These are phyloP conservation scores for Phytophthora parvispora DNA, from an alignment of 352 stramenopile species.

Conservation along the genomic window DNA sequence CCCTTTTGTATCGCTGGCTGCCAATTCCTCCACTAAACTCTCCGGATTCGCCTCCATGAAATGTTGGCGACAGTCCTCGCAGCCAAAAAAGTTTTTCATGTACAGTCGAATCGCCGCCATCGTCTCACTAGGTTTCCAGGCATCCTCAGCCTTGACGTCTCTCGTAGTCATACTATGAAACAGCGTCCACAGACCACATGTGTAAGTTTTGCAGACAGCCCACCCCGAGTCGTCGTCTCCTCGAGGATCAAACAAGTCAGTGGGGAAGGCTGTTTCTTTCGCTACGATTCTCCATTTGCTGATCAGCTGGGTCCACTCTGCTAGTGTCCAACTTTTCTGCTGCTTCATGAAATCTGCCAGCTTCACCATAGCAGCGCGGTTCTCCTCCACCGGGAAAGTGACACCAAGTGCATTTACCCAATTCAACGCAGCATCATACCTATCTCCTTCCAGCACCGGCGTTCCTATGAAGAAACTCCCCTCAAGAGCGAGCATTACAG, in stretches of 20 bases:
- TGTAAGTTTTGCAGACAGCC: slow-evolving; percentile 72
- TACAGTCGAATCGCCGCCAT: slow-evolving; percentile 68
- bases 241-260: slow-evolving; percentile 53
- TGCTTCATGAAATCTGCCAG: slow-evolving; percentile 44
- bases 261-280: slow-evolving; percentile 56
- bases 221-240: slow-evolving; percentile 46
- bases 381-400: slow-evolving; percentile 70
- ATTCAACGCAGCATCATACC: slow-evolving; percentile 59
- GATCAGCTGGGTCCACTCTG: slow-evolving; percentile 58
- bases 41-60: slow-evolving; percentile 72
- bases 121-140: slow-evolving; percentile 57
- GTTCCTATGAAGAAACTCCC: slow-evolving; percentile 72
- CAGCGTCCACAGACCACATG: slow-evolving; percentile 78
- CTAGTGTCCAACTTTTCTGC: slow-evolving; percentile 46
- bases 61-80: slow-evolving; percentile 70
- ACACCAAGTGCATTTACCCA: slow-evolving; percentile 60
- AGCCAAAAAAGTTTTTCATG: slow-evolving; percentile 78
- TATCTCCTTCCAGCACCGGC: slow-evolving; percentile 56
- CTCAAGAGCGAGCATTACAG: slow-evolving; percentile 67
- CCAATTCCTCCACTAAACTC: slow-evolving; percentile 48
- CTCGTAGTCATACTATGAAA: slow-evolving; percentile 76
- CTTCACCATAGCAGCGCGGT: slow-evolving; percentile 54
- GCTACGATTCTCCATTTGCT: slow-evolving; percentile 55
- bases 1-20: slow-evolving; percentile 43
- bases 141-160: slow-evolving; percentile 1